Base-by-base conservation (phyloP, 768 basidiomycete genomes). In the Neoboletus magnificus region DNA sequence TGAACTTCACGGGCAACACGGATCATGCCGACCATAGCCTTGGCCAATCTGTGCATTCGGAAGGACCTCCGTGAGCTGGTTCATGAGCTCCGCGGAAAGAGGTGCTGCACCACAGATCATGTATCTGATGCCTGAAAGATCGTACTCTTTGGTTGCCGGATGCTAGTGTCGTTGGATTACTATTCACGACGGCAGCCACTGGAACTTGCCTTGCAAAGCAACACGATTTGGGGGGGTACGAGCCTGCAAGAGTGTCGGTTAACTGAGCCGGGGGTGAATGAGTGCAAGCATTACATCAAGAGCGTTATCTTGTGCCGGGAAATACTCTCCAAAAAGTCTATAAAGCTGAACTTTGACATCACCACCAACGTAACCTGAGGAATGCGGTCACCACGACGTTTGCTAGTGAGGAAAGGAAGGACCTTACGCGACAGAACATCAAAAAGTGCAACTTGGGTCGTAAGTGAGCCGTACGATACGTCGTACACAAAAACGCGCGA, bases 41-140 rank as follows among this genome's bases (percentile, higher is more conserved):
- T 86, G 85, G 10, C 84, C 84, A 45, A 86, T 80, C n/a, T 68
- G 69, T 11, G 83, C 82, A 52, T 85, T 82, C 1, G 85, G 84
- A 16, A 86, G 64, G 10, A 84, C 54, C 46, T 75, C 64, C n/a
- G 70, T 62, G 41, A 85, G 36, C 52, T 74, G 66, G 27, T 69
- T 52, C 69, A 82, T 75, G 12, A 86, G 73, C 43, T 84, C 83
- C 13, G 79, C 78, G 5, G 82, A 82, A 20, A 87, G 63, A 10
- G 86, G 86, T 1, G 86, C 86, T 18, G 84, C 86, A 37, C 86
- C 86, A 48, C 74, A 82, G 52, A 84, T 70, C 64, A 77, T 74
- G 54, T 74, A 79, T 52, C 79, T 80, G 47, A 87, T 74, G 48
- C 78, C 74, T 12, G 71, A 74, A 9, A 87, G 74, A 60, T 84